Evolutionary conservation across 495 filamentous ascomycete genomes (phyloP).

Genomic region (Tuber brumale): DNA sequence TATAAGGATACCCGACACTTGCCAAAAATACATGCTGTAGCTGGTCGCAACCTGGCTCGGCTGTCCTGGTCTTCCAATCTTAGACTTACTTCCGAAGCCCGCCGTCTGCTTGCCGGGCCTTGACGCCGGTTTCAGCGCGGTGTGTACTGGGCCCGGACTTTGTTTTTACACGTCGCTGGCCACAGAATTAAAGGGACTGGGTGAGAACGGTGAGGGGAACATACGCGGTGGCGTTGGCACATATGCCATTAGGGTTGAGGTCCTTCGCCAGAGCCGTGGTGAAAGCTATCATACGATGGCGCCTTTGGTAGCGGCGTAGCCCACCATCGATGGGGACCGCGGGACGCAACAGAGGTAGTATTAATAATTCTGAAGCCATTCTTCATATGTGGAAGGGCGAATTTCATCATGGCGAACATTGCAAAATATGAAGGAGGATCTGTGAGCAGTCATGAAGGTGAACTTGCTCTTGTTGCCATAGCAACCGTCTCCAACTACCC

Average conservation of each 20-base stretch:
- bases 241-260: constrained; percentile 55
- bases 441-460: too few species aligned
- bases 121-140: constrained; percentile 54
- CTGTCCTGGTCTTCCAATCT: constrained; percentile 52
- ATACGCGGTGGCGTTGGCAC: constrained; percentile 58
- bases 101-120: constrained; percentile 52
- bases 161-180: constrained; percentile 2
- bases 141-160: constrained; percentile 55
- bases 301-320: too few species aligned
- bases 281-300: constrained; percentile 55
- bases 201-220: constrained; percentile 18
- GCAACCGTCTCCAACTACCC: too few species aligned
- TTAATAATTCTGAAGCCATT: too few species aligned
- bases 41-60: constrained; percentile 59
- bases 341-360: too few species aligned
- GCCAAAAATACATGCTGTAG: constrained; percentile 61
- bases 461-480: too few species aligned
- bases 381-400: too few species aligned
- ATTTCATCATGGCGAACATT: too few species aligned
- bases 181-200: neutral
- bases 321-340: too few species aligned
- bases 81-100: constrained; percentile 47
- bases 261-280: constrained; percentile 54
- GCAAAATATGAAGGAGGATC: too few species aligned
- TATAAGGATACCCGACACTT: constrained; percentile 50